Percentiles rank a stretch among this genome's conserved stretches.
These are phyloP conservation scores for Acanthamoeba culbertsoni DNA, from an alignment of 208 protist species.

Conservation along the genomic window DNA sequence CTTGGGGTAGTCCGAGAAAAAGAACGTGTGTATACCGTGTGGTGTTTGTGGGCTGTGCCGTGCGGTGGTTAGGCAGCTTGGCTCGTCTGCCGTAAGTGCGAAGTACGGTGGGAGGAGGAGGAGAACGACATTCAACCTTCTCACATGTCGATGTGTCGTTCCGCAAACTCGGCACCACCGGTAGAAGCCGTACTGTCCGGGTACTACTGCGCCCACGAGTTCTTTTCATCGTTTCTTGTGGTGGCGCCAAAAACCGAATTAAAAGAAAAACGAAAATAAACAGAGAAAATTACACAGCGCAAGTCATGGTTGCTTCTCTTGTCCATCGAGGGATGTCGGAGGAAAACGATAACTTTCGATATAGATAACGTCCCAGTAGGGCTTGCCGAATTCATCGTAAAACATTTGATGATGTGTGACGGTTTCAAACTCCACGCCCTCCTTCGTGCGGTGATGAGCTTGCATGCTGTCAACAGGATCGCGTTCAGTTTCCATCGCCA, in stretches of 20 bases:
- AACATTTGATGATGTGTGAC: conserved; percentile 42
- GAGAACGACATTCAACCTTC: background rate
- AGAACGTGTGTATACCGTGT: background rate
- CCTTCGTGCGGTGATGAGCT: conserved; percentile 29
- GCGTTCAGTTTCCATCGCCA: background rate
- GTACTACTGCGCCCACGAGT: too few species aligned
- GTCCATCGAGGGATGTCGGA: background rate
- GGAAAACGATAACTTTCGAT: background rate
- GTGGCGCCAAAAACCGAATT: too few species aligned
- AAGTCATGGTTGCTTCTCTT: background rate
- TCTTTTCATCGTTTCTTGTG: too few species aligned
- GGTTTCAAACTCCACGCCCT: conserved; percentile 3
- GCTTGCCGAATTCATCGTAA: background rate
- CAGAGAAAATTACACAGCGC: too few species aligned
- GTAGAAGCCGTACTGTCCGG: background rate
- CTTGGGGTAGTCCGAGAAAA: background rate
- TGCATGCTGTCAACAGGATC: background rate
- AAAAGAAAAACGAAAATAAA: too few species aligned
- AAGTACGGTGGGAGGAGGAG: background rate
- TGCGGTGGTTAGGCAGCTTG: background rate
- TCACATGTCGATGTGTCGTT: background rate
- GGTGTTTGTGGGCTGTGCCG: background rate
- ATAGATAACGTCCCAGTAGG: conserved; percentile 43
- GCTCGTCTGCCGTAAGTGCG: background rate
- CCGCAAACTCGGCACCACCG: too few species aligned